These are phyloP conservation scores for Aegilops umbellulata DNA, from an alignment of 176 grass and related monocot genomes.

Conservation along the genomic window DNA sequence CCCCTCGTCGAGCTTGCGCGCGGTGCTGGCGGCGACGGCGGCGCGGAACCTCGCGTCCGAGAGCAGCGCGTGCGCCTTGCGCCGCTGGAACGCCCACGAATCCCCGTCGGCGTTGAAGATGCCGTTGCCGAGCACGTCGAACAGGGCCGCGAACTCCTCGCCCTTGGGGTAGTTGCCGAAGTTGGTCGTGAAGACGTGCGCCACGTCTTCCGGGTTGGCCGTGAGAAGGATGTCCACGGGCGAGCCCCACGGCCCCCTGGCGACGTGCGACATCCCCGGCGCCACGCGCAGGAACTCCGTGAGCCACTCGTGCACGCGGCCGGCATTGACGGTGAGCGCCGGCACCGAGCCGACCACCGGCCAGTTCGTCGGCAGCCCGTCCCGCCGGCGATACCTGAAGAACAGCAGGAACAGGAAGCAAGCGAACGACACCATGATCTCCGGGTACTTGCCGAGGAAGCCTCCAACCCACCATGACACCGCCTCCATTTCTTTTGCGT, in stretches of 20 bases:
- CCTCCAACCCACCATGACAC: conserved; percentile 35
- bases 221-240: conserved; percentile 53
- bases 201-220: conserved; percentile 65
- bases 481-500: conserved; percentile 25
- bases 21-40: conserved; percentile 26
- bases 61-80: conserved; percentile 56
- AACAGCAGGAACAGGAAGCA: conserved; percentile 39
- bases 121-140: conserved; percentile 68
- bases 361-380: conserved; percentile 54
- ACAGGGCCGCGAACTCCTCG: conserved; percentile 50
- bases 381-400: not conserved
- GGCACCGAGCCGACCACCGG: conserved; percentile 66
- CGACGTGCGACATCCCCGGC: conserved; percentile 28
- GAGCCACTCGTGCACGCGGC: conserved; percentile 53
- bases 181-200: conserved; percentile 57
- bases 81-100: conserved; percentile 63
- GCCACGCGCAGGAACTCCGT: conserved; percentile 22
- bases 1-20: conserved; percentile 45
- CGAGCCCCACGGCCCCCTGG: conserved; percentile 41
- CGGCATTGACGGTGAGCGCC: conserved; percentile 14
- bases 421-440: conserved; percentile 28
- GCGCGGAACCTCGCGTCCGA: conserved; percentile 46
- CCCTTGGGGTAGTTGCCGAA: conserved; percentile 81
- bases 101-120: conserved; percentile 81
- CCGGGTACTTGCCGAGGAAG: conserved; percentile 39